Conservation (phyloP, 2,329 filamentous ascomycete species). For the Cryphonectria carpinicola region DNA sequence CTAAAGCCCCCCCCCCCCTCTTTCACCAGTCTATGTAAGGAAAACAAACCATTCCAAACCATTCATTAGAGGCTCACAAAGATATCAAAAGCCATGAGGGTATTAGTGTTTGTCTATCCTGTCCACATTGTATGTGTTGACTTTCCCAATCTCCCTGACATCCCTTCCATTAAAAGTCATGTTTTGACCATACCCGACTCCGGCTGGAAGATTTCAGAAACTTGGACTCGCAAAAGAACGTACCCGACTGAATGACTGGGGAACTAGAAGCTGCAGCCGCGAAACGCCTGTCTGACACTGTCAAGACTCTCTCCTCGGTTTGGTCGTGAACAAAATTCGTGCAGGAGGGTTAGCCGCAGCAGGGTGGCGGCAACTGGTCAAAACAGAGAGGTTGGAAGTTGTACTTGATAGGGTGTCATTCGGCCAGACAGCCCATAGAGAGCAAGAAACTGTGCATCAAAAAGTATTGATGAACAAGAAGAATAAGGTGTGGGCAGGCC, state of each 20-base stretch:
- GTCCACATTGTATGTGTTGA: background rate
- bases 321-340: background rate
- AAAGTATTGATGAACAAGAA: background rate
- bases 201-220: background rate
- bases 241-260: background rate
- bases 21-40: background rate
- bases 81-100: background rate
- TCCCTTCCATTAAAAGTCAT: background rate
- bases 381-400: background rate
- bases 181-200: background rate
- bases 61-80: background rate
- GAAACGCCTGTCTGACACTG: conserved; percentile 22
- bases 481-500: background rate
- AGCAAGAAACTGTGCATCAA: background rate
- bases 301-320: conserved; percentile 17
- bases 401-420: background rate
- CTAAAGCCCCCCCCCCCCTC: too few relatives aligned
- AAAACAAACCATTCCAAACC: background rate
- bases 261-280: background rate
- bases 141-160: background rate
- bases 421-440: background rate
- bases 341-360: background rate
- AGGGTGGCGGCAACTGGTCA: background rate
- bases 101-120: conserved; percentile 6
- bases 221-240: background rate